Conservation (phyloP, 1,284 basidiomycete species). For the Inonotus obliquus region DNA sequence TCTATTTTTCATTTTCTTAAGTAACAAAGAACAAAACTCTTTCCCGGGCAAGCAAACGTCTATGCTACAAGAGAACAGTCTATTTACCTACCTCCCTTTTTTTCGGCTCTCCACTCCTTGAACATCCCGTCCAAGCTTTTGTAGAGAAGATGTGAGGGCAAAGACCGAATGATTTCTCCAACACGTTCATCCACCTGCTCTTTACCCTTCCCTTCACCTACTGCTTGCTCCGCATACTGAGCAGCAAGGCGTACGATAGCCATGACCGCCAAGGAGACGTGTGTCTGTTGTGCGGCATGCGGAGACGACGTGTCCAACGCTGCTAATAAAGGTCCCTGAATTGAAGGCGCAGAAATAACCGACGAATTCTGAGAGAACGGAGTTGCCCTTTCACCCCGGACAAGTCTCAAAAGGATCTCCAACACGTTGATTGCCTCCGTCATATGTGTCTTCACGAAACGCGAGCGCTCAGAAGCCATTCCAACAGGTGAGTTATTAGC, state of each 20-base stretch:
- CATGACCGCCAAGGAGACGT: conserved; percentile 86
- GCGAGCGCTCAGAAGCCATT: conserved; percentile 68
- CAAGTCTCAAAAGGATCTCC: conserved; percentile 86
- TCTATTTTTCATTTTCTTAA: not conserved
- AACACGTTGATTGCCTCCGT: conserved; percentile 80
- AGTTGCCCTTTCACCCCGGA: conserved; percentile 82
- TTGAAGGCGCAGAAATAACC: conserved; percentile 52
- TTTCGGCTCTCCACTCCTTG: conserved; percentile 83
- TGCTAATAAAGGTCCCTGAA: conserved; percentile 59
- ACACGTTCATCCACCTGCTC: conserved; percentile 73
- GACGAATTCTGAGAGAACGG: conserved; percentile 57
- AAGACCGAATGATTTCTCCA: conserved; percentile 81
- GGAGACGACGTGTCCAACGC: conserved; percentile 71
- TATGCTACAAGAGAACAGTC: not conserved
- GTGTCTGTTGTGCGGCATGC: conserved; percentile 86
- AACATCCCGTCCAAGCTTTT: conserved; percentile 91
- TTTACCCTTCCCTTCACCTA: conserved; percentile 59
- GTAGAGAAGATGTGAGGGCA: conserved; percentile 82
- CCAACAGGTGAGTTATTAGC: conserved; percentile 75
- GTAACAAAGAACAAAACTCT: not conserved
- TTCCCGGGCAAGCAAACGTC: not conserved
- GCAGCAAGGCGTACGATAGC: conserved; percentile 83
- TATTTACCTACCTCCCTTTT: conserved; percentile 46
- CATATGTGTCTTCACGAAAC: conserved; percentile 86
- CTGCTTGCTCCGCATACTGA: conserved; percentile 73